Conservation (phyloP, 169 alveolate species). For the Cyclospora cayetanensis region DNA sequence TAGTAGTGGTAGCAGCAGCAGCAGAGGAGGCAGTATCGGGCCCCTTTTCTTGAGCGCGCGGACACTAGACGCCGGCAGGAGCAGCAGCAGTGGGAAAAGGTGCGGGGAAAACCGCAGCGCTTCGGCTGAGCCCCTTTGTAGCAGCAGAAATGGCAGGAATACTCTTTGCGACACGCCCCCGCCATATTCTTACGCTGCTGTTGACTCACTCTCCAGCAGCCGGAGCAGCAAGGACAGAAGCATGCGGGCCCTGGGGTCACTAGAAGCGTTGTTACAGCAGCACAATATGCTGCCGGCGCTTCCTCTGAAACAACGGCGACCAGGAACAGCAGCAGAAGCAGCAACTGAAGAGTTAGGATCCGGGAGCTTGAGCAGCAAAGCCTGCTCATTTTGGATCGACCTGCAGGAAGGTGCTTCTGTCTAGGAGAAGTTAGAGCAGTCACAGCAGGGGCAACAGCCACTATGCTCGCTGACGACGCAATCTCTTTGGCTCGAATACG, state of each 20-base stretch:
- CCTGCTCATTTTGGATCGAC: constrained; percentile 41
- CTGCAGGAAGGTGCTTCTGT: neutral
- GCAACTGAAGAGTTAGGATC: neutral
- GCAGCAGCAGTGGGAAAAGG: neutral
- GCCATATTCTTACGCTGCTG: neutral
- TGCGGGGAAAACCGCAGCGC: constrained; percentile 11
- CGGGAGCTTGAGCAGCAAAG: neutral
- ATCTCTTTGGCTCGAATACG: no score
- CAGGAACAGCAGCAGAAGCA: neutral
- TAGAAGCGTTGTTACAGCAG: constrained; percentile 8
- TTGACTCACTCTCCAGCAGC: neutral
- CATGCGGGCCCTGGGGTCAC: constrained; percentile 9
- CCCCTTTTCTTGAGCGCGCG: neutral
- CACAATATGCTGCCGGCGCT: constrained; percentile 6
- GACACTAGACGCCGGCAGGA: neutral
- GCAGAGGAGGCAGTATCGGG: neutral
- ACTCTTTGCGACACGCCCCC: neutral
- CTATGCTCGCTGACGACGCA: no score
- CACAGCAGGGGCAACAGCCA: neutral
- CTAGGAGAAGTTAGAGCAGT: neutral
- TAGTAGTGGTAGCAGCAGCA: neutral
- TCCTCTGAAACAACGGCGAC: neutral
- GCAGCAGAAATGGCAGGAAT: constrained; percentile 19
- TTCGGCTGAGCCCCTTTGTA: constrained; percentile 32
- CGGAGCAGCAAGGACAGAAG: neutral